A percentile compares a stretch with the other conserved stretches of the same genome.
These are phyloP conservation scores for Trichoderma sp. DNA, from an alignment of 2,329 filamentous ascomycete genomes.

Conservation along the genomic window DNA sequence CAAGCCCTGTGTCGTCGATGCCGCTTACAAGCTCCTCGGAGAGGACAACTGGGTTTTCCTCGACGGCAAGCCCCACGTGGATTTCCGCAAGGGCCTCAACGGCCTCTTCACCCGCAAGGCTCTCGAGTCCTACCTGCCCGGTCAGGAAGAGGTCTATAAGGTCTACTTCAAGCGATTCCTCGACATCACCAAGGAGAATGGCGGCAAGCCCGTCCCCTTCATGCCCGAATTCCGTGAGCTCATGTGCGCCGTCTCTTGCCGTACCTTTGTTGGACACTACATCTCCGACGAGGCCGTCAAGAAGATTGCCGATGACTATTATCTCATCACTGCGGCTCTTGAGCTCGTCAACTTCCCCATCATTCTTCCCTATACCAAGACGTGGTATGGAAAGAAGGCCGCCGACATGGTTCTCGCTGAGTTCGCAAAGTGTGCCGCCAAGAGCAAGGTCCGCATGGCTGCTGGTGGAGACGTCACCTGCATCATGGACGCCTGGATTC, in stretches of 20 bases:
- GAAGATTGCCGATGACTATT: constrained; percentile 95
- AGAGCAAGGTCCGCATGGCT: constrained; percentile 89
- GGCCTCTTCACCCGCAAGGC: constrained; percentile 89
- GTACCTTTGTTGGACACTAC: constrained; percentile 97
- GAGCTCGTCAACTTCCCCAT: constrained; percentile 98
- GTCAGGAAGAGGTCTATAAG: constrained; percentile 89
- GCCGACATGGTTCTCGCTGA: constrained; percentile 88
- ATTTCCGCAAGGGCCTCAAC: constrained; percentile 96
- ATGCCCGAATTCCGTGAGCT: constrained; percentile 92
- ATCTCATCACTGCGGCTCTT: constrained; percentile 89
- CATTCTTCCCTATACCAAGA: constrained; percentile 91
- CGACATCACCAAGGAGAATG: constrained; percentile 67
- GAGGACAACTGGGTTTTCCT: constrained; percentile 96
- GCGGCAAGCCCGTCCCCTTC: constrained; percentile 75
- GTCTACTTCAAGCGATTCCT: constrained; percentile 80
- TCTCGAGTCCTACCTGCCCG: constrained; percentile 82
- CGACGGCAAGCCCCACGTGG: constrained; percentile 90
- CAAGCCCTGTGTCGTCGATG: constrained; percentile 95
- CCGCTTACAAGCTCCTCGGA: constrained; percentile 88
- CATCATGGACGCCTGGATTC: constrained; percentile 94
- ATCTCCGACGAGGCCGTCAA: constrained; percentile 86
- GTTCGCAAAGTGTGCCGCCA: constrained; percentile 87
- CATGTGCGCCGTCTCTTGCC: constrained; percentile 91
- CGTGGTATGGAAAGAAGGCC: constrained; percentile 96
- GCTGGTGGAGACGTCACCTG: constrained; percentile 83